Conservation (phyloP, 257 asterid species). For the Lantana camara region DNA sequence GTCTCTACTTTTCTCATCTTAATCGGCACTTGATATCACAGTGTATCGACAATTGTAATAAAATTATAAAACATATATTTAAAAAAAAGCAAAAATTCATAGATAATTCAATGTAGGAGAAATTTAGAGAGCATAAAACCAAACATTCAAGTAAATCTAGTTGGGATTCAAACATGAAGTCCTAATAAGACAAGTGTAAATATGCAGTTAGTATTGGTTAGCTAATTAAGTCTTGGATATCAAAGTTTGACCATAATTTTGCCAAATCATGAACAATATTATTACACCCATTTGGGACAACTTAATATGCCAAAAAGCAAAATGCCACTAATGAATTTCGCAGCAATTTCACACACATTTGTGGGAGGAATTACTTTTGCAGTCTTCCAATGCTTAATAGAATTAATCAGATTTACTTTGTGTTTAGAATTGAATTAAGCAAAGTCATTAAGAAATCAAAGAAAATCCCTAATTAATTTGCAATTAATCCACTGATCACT, state of each 20-base stretch:
- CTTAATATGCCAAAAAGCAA: neutral
- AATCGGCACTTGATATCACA: too few relatives aligned
- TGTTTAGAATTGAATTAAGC: neutral
- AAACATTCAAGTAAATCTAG: neutral
- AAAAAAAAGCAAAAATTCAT: too few relatives aligned
- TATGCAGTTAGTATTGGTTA: slow-evolving; percentile 46
- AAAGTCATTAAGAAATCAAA: slow-evolving; percentile 20
- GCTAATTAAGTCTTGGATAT: slow-evolving; percentile 42
- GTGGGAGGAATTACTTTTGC: neutral
- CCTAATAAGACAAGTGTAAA: slow-evolving; percentile 27
- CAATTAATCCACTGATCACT: slow-evolving; percentile 17
- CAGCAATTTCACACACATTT: neutral
- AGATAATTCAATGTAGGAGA: too few relatives aligned
- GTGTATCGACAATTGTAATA: too few relatives aligned
- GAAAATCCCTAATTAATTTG: slow-evolving; percentile 2
- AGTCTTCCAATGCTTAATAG: slow-evolving; percentile 24
- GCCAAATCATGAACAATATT: neutral
- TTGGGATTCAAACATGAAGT: neutral
- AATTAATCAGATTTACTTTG: neutral
- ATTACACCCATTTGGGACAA: neutral
- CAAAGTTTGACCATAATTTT: slow-evolving; percentile 43
- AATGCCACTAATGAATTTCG: slow-evolving; percentile 13
- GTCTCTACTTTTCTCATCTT: too few relatives aligned
- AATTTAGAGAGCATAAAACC: neutral
- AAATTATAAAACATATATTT: too few relatives aligned